Evolutionary conservation across 306 rosid genomes (phyloP).

Genomic region (Canavalia gladiata): DNA sequence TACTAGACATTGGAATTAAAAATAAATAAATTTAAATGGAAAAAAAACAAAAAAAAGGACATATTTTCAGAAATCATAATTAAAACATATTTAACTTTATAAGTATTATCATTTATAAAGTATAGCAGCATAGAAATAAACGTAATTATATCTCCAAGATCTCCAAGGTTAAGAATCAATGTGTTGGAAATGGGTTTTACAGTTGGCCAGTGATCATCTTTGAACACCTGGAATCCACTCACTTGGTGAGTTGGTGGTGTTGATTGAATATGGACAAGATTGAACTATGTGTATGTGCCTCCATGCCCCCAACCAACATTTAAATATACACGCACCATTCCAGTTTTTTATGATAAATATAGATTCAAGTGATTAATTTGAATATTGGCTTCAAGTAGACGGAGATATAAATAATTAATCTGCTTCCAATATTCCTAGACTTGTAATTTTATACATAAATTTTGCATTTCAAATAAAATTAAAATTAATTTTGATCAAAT

Average conservation of each 20-base stretch:
- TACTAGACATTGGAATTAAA: not conserved
- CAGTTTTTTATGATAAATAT: conserved; percentile 58
- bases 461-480: too few relatives aligned
- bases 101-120: too few relatives aligned
- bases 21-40: not conserved
- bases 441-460: too few relatives aligned
- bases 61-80: too few relatives aligned
- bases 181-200: conserved; percentile 62
- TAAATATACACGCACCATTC: conserved; percentile 61
- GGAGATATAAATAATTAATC: not conserved
- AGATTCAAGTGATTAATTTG: not conserved
- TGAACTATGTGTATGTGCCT: conserved; percentile 72
- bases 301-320: conserved; percentile 71
- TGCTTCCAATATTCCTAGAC: too few relatives aligned
- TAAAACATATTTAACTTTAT: too few relatives aligned
- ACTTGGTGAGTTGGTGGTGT: conserved; percentile 41
- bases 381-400: not conserved
- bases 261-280: conserved; percentile 51
- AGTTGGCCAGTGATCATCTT: conserved; percentile 60
- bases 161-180: conserved; percentile 56
- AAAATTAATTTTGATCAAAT: too few relatives aligned
- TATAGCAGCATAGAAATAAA: too few relatives aligned
- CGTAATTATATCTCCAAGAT: not conserved
- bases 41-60: not conserved
- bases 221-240: conserved; percentile 71